Evolutionary conservation across 2,329 filamentous ascomycete species (phyloP).

Genomic region (Grosmannia penicillata): DNA sequence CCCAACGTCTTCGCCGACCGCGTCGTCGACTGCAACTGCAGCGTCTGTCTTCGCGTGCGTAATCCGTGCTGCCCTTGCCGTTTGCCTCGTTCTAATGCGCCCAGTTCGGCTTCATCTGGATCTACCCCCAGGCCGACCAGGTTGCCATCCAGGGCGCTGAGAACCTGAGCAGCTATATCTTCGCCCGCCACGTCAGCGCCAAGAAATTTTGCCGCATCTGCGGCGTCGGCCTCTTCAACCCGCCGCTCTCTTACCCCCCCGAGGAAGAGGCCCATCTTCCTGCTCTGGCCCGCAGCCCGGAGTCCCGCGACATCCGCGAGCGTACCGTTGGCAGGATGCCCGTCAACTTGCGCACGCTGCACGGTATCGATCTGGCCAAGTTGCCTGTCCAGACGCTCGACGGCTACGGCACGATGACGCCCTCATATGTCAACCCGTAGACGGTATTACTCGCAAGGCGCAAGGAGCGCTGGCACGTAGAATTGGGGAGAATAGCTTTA

Average conservation of each 20-base stretch:
- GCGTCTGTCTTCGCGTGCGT: conserved; percentile 28
- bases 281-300: conserved; percentile 9
- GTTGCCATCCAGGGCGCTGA: conserved; percentile 27
- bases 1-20: conserved; percentile 9
- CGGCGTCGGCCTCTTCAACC: conserved; percentile 26
- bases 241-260: conserved; percentile 15
- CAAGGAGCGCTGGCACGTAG: too few relatives aligned
- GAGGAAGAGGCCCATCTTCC: conserved; percentile 21
- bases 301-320: conserved; percentile 6
- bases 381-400: conserved; percentile 12
- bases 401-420: conserved; percentile 15
- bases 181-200: conserved; percentile 15
- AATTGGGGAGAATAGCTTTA: too few relatives aligned
- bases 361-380: conserved; percentile 19
- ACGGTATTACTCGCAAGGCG: background rate
- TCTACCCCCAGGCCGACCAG: conserved; percentile 24
- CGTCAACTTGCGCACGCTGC: conserved; percentile 24
- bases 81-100: background rate
- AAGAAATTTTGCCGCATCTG: conserved; percentile 36
- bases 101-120: conserved; percentile 30
- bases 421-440: conserved; percentile 27
- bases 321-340: conserved; percentile 11
- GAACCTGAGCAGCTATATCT: conserved; percentile 24
- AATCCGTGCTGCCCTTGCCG: background rate
- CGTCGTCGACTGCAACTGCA: conserved; percentile 34